Base-by-base conservation (phyloP, 331 rosid species). In the Quercus lobata region DNA sequence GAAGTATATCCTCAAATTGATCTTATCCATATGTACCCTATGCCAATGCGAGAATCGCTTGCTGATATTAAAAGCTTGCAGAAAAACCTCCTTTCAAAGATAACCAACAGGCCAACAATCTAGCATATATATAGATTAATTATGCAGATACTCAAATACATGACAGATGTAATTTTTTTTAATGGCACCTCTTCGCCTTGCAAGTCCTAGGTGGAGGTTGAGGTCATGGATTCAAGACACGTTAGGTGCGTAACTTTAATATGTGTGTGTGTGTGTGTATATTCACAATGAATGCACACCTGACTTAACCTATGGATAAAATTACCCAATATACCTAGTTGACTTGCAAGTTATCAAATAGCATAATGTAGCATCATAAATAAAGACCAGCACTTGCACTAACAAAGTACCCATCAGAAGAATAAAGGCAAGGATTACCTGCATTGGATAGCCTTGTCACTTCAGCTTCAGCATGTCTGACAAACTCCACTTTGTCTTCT, bases 381-480 rank as follows among this genome's bases (percentile, higher is more conserved):
- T 7, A 44, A 65, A 72, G 11, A 2, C 17, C n/a, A 41, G 37
- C 61, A 65, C 55, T 49, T 49, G 46, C 35, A 30, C 34, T 7
- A 35, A 34, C 11, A 68, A 68, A 8, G 1, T 7, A 19, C 16
- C 24, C 5, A 37, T 6, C 72, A 35, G 9, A 68, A 37, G 53
- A 68, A n/a, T 34, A 68, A n/a, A 19, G 29, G 72, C 27, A 68
- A 35, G 25, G 52, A 58, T 61, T 90, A 95, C 99, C 99, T 76
- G 99, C 99, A 79, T 88, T 90, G 72, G 98, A 93, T 77, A 95
- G 93, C 84, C 92, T 88, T 12, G 86, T 85, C 25, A 91, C 96
- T 93, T 95, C 99, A 86, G 92, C 94, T 80, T 84, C 89, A 66
- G 99, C 99, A 41, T 85, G 89, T 75, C 35, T 76, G 78, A 82